phyloP scores from a whole-genome alignment of 1,284 basidiomycete genomes.

The Grifola frondosa region DNA sequence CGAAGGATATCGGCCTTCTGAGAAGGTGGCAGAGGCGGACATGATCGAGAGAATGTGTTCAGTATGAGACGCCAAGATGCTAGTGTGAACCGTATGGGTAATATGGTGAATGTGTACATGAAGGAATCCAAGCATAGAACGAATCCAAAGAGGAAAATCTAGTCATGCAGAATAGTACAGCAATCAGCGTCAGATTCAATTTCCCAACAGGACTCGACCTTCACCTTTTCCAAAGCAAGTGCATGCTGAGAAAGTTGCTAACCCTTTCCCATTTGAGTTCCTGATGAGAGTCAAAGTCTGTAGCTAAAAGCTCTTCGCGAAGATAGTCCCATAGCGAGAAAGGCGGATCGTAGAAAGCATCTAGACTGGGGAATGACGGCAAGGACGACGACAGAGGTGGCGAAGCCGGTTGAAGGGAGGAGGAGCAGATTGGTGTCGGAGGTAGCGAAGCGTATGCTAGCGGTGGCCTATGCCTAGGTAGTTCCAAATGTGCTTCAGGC shows the following conservation, averaged over 20 bases:
- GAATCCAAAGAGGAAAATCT: constrained; percentile 93
- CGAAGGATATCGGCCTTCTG: constrained; percentile 92
- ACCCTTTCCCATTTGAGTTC: constrained; percentile 98
- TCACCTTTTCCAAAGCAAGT: constrained; percentile 92
- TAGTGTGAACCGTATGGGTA: constrained; percentile 85
- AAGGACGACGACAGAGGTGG: constrained; percentile 15
- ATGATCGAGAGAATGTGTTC: constrained; percentile 51
- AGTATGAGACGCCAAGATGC: constrained; percentile 61
- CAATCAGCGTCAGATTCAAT: background rate
- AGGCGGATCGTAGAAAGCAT: constrained; percentile 38
- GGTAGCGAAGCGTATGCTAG: constrained; percentile 68
- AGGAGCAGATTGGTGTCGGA: constrained; percentile 62
- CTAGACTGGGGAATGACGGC: constrained; percentile 21
- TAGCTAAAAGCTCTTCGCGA: constrained; percentile 82
- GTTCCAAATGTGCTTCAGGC: constrained; percentile 14
- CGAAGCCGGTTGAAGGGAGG: constrained; percentile 34
- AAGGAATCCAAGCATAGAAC: constrained; percentile 96
- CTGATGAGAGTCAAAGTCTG: constrained; percentile 90
- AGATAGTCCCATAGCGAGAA: constrained; percentile 94
- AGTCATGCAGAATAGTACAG: background rate
- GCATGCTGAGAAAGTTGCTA: constrained; percentile 93
- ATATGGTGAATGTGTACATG: constrained; percentile 96
- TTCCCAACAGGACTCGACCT: constrained; percentile 12
- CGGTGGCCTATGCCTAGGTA: constrained; percentile 17
- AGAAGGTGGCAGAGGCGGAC: constrained; percentile 69